Base-by-base conservation (phyloP, 768 basidiomycete genomes). In the Pisolithus tinctorius region DNA sequence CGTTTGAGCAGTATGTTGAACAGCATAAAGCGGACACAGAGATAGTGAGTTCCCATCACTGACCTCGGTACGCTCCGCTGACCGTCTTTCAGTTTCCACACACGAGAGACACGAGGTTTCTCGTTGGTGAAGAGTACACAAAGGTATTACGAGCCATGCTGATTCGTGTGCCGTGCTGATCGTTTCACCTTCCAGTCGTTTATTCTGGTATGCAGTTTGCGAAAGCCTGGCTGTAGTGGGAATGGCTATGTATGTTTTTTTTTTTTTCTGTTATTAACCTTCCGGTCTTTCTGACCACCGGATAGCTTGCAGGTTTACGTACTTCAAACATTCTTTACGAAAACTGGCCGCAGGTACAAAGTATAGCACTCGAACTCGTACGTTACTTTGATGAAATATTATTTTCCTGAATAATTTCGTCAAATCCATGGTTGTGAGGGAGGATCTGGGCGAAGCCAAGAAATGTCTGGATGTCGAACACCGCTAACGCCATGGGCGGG, bases 241-340 rank as follows among this genome's bases (percentile, higher is more conserved):
- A 40, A 95, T 95, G 89, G 91, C 93, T 16, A 70, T 85, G 93
- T 95, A 73, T 52, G 93, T 76, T 4, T 49, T 38, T 29, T 52
- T 37, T 47, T 44, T 8, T 17, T 8, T 27, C 13, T 20, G 20
- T 20, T 20, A 20, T 20, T 20, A 50, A 47, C 36, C 51, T 45
- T n/a, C 38, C 41, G 10, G 38, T 25, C 44, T 57, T n/a, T 34
- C 58, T 61, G 39, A 51, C 30, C 27, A 47, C 47, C 6, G 25
- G 50, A n/a, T 61, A 94, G 93, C 4, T 68, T 88, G 52, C 93
- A 97, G 71, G 88, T 95, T 10, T 95, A 93, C 65, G 74, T 94
- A 42, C 79, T 97, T 25, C 92, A 94, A 69, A 94, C 91, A 17
- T 97, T 95, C 83, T 97, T 97, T 72, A 93, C 89, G n/a, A 82